Evolutionary conservation across 305 asterid species (phyloP).

Genomic region (Solanum hybrid): DNA sequence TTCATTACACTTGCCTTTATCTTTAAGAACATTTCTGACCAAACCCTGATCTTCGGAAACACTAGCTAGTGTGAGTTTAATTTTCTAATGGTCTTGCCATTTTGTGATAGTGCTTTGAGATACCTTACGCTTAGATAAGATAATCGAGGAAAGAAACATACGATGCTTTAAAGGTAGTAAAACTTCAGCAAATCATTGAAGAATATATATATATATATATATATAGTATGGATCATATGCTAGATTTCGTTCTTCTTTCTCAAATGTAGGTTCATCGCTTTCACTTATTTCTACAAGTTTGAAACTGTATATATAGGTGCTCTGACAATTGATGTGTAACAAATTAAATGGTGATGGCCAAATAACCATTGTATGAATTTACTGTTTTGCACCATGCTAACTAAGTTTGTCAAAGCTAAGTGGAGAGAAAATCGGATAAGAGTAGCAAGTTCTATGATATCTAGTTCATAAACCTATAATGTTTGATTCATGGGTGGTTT

Average conservation of each 20-base stretch:
- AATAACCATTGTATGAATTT: neutral
- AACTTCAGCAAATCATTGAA: neutral
- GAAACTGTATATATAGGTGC: neutral
- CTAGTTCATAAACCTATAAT: neutral
- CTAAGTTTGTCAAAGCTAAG: no score
- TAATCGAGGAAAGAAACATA: neutral
- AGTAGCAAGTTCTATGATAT: neutral
- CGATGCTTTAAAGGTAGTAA: neutral
- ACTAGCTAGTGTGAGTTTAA: neutral
- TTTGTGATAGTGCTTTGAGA: neutral
- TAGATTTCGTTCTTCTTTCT: neutral
- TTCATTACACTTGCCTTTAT: neutral
- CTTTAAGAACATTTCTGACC: no score
- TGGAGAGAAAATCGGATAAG: neutral
- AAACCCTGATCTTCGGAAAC: no score
- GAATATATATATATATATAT: no score
- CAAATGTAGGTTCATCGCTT: neutral
- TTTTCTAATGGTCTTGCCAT: neutral
- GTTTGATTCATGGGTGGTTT: neutral
- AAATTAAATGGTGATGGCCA: neutral
- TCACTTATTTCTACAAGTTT: neutral
- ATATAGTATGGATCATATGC: neutral
- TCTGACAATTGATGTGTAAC: neutral
- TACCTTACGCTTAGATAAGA: neutral
- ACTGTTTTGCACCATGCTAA: neutral